Conservation (phyloP, 129 eudicot genomes). For the Centrapalus pauciflorus region DNA sequence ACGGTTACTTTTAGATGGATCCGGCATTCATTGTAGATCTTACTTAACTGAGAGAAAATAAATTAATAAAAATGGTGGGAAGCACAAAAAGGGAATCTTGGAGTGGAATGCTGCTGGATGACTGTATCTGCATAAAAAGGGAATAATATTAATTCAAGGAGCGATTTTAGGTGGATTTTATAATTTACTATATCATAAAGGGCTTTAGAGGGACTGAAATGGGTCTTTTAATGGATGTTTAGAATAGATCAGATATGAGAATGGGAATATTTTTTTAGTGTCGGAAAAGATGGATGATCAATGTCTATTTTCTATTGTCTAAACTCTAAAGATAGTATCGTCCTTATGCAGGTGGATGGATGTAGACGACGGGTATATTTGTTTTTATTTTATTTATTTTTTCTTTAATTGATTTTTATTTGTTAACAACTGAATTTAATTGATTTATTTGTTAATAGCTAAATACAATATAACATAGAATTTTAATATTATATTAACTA, state of each 20-base stretch:
- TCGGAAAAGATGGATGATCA: conserved; percentile 19
- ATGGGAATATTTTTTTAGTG: conserved; percentile 26
- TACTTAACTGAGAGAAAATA: conserved; percentile 3
- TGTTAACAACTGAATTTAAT: neutral
- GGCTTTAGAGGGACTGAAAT: neutral
- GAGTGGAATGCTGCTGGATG: neutral
- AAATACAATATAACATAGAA: too few relatives aligned
- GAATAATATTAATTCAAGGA: conserved; percentile 19
- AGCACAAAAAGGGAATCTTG: conserved; percentile 5
- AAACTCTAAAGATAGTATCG: conserved; percentile 11
- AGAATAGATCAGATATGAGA: conserved; percentile 15
- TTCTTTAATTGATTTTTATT: neutral
- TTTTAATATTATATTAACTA: too few relatives aligned
- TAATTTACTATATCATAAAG: neutral
- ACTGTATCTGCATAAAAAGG: conserved; percentile 27
- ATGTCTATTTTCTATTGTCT: conserved; percentile 19
- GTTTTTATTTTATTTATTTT: neutral
- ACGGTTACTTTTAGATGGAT: neutral
- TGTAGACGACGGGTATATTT: conserved; percentile 10
- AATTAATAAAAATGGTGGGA: neutral
- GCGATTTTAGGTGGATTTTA: conserved; percentile 15
- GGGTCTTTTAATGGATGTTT: neutral
- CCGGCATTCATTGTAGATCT: conserved; percentile 26
- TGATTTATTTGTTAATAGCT: neutral
- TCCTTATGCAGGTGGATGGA: conserved; percentile 22